These are phyloP conservation scores for Thelephora aurantiotincta DNA, from an alignment of 768 basidiomycete genomes.

Conservation along the genomic window DNA sequence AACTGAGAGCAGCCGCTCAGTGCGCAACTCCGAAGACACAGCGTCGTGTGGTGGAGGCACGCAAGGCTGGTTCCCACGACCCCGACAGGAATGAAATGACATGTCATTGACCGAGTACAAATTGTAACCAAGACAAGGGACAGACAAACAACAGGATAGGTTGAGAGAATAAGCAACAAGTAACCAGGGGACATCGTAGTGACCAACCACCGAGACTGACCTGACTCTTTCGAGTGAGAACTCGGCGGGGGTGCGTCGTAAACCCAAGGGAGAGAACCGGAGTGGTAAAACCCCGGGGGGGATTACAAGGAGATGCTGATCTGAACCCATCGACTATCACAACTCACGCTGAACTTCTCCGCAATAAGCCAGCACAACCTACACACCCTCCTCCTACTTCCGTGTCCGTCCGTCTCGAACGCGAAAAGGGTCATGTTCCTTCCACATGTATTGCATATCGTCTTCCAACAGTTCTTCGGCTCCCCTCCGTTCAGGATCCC, in stretches of 20 bases:
- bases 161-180: background rate
- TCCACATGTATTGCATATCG: background rate
- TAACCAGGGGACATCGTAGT: background rate
- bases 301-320: background rate
- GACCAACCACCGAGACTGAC: too few relatives aligned
- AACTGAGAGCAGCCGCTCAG: too few relatives aligned
- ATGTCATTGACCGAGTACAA: background rate
- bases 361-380: background rate
- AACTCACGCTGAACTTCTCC: background rate
- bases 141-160: too few relatives aligned
- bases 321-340: background rate
- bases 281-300: background rate
- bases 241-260: too few relatives aligned
- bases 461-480: background rate
- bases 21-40: too few relatives aligned
- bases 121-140: background rate
- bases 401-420: background rate
- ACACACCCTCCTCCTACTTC: background rate
- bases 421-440: background rate
- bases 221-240: too few relatives aligned
- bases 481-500: background rate
- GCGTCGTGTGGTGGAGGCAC: too few relatives aligned
- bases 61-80: too few relatives aligned
- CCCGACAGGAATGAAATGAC: too few relatives aligned
- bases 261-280: too few relatives aligned